Percentiles rank a stretch among this genome's conserved stretches.
Conservation (phyloP, 257 asterid species). For the Marsdenia floribunda region DNA sequence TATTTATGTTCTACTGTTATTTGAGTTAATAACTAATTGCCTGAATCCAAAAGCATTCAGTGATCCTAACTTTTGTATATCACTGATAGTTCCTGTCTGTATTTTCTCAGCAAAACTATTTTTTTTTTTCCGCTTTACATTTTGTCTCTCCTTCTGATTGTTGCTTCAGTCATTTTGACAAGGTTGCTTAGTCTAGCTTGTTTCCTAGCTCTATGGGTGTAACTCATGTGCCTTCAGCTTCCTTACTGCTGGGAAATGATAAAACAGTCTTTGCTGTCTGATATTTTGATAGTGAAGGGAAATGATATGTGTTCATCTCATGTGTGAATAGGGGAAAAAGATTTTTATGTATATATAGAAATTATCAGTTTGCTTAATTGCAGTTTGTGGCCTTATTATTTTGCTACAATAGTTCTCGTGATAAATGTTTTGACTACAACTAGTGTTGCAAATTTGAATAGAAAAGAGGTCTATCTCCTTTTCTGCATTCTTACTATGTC, state of each 20-base stretch:
- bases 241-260: neutral
- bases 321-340: neutral
- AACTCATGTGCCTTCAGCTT: neutral
- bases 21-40: neutral
- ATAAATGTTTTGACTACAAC: neutral
- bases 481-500: conserved; percentile 4
- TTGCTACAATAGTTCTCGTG: neutral
- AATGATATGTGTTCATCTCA: neutral
- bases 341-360: neutral
- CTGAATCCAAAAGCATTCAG: neutral
- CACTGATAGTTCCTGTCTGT: neutral
- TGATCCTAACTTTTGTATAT: neutral
- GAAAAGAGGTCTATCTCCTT: neutral
- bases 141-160: no score
- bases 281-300: conserved; percentile 10
- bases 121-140: no score
- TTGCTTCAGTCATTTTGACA: neutral
- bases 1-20: neutral
- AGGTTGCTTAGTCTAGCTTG: neutral
- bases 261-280: neutral
- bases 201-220: neutral
- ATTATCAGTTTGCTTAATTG: neutral
- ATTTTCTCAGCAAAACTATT: neutral
- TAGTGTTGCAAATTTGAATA: neutral
- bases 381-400: neutral